Percentiles rank a stretch among this genome's conserved stretches.
Evolutionary conservation across 2,329 filamentous ascomycete genomes (phyloP).

Genomic region (Neofusicoccum laricinum): DNA sequence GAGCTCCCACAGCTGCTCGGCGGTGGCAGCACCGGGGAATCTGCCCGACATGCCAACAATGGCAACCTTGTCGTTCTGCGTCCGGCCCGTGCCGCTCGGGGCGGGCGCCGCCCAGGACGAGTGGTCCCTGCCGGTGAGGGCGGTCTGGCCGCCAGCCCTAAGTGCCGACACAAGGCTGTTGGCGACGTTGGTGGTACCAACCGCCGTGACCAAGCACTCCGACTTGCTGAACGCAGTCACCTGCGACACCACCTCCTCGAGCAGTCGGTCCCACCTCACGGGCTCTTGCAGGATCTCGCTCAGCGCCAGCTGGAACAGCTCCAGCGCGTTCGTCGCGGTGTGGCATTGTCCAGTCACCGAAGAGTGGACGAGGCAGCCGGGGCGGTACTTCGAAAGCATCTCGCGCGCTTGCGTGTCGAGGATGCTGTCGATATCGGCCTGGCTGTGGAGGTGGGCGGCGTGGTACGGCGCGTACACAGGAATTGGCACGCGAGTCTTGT

Average conservation of each 20-base stretch:
- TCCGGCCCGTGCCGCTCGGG: slow-evolving; percentile 37
- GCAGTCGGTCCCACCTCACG: slow-evolving; percentile 49
- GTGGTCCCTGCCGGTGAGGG: slow-evolving; percentile 44
- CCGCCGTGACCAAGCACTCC: slow-evolving; percentile 46
- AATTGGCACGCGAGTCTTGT: slow-evolving; percentile 51
- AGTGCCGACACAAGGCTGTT: slow-evolving; percentile 55
- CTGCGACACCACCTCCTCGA: slow-evolving; percentile 48
- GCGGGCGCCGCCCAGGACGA: slow-evolving; percentile 39
- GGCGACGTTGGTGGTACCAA: slow-evolving; percentile 53
- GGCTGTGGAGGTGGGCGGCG: slow-evolving; percentile 53
- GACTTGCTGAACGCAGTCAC: slow-evolving; percentile 41
- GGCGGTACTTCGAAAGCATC: slow-evolving; percentile 42
- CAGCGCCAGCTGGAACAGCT: slow-evolving; percentile 44
- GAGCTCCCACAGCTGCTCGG: slow-evolving; percentile 72
- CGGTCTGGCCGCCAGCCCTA: slow-evolving; percentile 49
- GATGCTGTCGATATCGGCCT: slow-evolving; percentile 52
- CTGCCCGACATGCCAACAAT: slow-evolving; percentile 81
- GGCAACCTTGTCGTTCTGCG: slow-evolving; percentile 68
- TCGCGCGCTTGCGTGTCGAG: slow-evolving; percentile 41
- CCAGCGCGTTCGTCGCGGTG: slow-evolving; percentile 43
- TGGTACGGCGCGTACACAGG: slow-evolving; percentile 60
- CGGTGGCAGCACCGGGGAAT: slow-evolving; percentile 69
- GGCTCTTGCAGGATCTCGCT: slow-evolving; percentile 46
- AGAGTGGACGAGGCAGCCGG: slow-evolving; percentile 46
- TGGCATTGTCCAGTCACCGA: slow-evolving; percentile 46